A percentile compares a stretch with the other conserved stretches of the same genome.
Conservation (phyloP, 305 asterid species). For the Solanum chacoense region DNA sequence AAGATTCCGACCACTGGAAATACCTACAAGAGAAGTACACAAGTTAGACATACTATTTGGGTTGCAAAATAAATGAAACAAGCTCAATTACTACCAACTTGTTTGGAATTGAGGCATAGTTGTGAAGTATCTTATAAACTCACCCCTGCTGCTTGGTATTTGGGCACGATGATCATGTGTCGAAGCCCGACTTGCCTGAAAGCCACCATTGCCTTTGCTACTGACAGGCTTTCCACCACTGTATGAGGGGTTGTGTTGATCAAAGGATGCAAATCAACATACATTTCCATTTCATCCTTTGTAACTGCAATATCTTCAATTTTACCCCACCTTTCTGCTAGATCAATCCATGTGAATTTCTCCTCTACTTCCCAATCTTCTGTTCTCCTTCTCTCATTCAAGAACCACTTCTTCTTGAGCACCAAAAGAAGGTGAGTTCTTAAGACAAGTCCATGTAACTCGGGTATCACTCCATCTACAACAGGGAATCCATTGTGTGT, state of each 20-base stretch:
- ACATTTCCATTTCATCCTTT: constrained; percentile 58
- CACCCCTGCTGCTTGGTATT: constrained; percentile 72
- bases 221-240: constrained; percentile 68
- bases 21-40: constrained; percentile 23
- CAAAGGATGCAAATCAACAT: constrained; percentile 64
- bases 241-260: constrained; percentile 79
- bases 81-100: background rate
- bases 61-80: background rate
- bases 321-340: constrained; percentile 59
- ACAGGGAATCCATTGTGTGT: constrained; percentile 86
- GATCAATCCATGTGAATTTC: constrained; percentile 62
- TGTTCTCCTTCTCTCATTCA: constrained; percentile 47
- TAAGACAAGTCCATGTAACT: constrained; percentile 65
- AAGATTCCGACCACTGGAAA: constrained; percentile 74
- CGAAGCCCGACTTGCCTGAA: constrained; percentile 82
- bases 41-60: background rate
- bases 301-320: constrained; percentile 56
- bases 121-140: constrained; percentile 9
- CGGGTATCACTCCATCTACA: constrained; percentile 39
- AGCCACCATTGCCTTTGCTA: constrained; percentile 76
- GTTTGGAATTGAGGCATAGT: background rate
- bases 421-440: constrained; percentile 65
- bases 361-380: constrained; percentile 80
- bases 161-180: constrained; percentile 73
- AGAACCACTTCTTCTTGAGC: constrained; percentile 79